These are phyloP conservation scores for Steccherinum ochraceum DNA, from an alignment of 768 basidiomycete species.

Conservation along the genomic window DNA sequence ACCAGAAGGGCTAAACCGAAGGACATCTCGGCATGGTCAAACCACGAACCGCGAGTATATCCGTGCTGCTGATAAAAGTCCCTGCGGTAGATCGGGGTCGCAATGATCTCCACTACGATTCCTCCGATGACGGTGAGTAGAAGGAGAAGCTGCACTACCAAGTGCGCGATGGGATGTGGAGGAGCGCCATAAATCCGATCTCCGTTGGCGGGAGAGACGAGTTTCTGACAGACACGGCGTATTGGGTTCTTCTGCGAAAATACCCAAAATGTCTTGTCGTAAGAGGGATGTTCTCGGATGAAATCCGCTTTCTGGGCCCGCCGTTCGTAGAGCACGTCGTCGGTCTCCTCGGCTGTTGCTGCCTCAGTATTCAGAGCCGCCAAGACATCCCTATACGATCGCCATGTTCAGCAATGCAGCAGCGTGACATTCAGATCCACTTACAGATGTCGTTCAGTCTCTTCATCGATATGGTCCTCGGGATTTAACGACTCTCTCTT, in stretches of 20 bases:
- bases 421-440: constrained; percentile 17
- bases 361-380: constrained; percentile 57
- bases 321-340: constrained; percentile 62
- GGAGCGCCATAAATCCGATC: constrained; percentile 83
- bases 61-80: constrained; percentile 60
- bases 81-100: constrained; percentile 80
- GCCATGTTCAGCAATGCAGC: not conserved
- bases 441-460: constrained; percentile 71
- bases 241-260: constrained; percentile 74
- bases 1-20: constrained; percentile 67
- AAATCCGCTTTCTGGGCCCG: constrained; percentile 79
- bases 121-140: constrained; percentile 74
- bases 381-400: constrained; percentile 51
- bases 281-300: constrained; percentile 82
- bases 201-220: constrained; percentile 78
- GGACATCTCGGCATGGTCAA: constrained; percentile 69
- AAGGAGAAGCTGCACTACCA: constrained; percentile 69
- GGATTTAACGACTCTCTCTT: constrained; percentile 25
- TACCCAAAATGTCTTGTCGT: constrained; percentile 86
- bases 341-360: constrained; percentile 41
- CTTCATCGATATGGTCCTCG: constrained; percentile 39
- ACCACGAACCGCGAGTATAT: constrained; percentile 70
- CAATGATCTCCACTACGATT: constrained; percentile 75
- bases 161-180: constrained; percentile 55
- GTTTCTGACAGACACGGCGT: constrained; percentile 71